Base-by-base conservation (phyloP, 441 rosid genomes). In the Adansonia madagascariensis region DNA sequence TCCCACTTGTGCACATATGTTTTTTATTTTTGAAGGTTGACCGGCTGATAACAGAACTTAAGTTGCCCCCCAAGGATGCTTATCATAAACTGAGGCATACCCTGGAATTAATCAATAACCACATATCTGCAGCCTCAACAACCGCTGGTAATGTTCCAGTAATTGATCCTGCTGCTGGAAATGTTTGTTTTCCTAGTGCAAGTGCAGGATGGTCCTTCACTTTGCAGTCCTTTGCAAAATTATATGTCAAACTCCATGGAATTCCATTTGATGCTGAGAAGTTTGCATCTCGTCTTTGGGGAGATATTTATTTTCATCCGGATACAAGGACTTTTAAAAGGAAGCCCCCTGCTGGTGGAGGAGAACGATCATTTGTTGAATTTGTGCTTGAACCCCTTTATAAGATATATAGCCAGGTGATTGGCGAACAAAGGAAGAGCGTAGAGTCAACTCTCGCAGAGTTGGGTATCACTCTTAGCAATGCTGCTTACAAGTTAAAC, bases 191-290 rank as follows among this genome's bases (percentile, higher is more conserved):
- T 86, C 95, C 99, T 27, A 82, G 97, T 90, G 99, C 87, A n/a
- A 88, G 89, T 24, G 98, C 99, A 0, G 99, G 98, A 73, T 95
- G 99, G 98, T 92, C 97, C 62, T 95, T 94, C 89, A 92, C 99
- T 73, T 85, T 95, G 88, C 99, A 94, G 27, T 95, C 99, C 49
- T 95, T 95, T 91, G 94, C 99, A 17, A 94, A 90, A 82, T 75
- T 92, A 70, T 93, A 95, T 86, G 89, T 89, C 77, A 95, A 90
- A 86, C 96, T 95, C 82, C 96, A 95, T 60, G 96, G 99, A 31
- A 88, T 95, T 71, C 90, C 94, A 60, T 91, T 93, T 87, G 97
- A 95, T 82, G 87, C 95, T 74, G 87, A 91, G 53, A 93, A 91
- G 84, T 95, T 93, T 85, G 95, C 99, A 35, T 83, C 97, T 79